These are phyloP conservation scores for Nepenthes mirabilis DNA, from an alignment of 148 eudicot genomes.

Conservation along the genomic window DNA sequence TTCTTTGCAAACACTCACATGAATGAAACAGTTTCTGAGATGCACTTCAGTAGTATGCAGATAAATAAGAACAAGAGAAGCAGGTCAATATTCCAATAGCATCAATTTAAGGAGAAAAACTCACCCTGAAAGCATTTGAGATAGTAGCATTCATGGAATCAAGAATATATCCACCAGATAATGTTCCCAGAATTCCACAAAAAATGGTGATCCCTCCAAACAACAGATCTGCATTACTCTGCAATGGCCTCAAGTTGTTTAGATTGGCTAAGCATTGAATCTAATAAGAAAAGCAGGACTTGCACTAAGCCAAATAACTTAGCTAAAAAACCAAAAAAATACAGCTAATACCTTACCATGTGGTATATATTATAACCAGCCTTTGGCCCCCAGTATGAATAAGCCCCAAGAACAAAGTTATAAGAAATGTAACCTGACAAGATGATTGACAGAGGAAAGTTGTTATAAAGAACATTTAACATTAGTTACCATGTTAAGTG, in stretches of 20 bases:
- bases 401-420: conserved; percentile 86
- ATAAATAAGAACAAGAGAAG: background rate
- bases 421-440: conserved; percentile 62
- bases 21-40: too few species aligned
- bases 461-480: background rate
- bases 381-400: conserved; percentile 97
- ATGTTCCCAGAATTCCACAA: conserved; percentile 71
- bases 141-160: conserved; percentile 63
- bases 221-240: conserved; percentile 63
- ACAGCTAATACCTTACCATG: conserved; percentile 39
- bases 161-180: conserved; percentile 64
- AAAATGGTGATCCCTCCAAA: conserved; percentile 71
- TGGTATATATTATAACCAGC: conserved; percentile 79
- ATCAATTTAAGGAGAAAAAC: background rate
- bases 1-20: too few species aligned
- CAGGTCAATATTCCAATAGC: background rate
- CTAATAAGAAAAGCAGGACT: background rate
- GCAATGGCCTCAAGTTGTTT: conserved; percentile 4
- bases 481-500: too few species aligned
- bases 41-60: too few species aligned
- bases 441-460: background rate
- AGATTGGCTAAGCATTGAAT: background rate
- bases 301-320: background rate
- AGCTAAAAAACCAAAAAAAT: background rate
- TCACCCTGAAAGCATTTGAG: conserved; percentile 81